Evolutionary conservation across 1,284 basidiomycete genomes (phyloP).

Genomic region (Prillingera fragicola): DNA sequence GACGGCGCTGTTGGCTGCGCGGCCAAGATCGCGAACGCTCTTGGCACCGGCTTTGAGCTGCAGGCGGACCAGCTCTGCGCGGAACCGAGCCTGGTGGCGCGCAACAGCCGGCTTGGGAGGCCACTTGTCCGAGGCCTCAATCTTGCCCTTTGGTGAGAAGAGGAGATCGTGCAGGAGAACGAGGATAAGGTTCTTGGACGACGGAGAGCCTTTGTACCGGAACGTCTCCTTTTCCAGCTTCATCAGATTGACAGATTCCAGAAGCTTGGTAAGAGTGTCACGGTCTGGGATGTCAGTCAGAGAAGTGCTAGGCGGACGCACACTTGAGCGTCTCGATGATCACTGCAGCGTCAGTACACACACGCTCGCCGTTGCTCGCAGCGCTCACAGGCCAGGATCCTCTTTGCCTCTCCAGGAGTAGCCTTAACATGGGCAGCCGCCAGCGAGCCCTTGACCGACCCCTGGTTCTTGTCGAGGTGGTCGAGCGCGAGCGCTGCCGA

Average conservation of each 20-base stretch:
- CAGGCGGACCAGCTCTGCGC: conserved; percentile 73
- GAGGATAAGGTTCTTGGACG: conserved; percentile 61
- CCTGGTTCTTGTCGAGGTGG: conserved; percentile 74
- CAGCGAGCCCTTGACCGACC: conserved; percentile 58
- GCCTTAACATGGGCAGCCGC: conserved; percentile 36
- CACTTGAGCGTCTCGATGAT: conserved; percentile 91
- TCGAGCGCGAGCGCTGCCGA: conserved; percentile 75
- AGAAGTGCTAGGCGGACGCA: conserved; percentile 45
- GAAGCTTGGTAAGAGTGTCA: conserved; percentile 50
- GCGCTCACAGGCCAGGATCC: conserved; percentile 48
- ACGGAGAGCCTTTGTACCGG: conserved; percentile 41
- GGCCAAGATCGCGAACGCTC: conserved; percentile 60
- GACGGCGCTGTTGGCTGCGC: conserved; percentile 25
- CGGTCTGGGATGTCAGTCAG: conserved; percentile 50
- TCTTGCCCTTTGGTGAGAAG: conserved; percentile 60
- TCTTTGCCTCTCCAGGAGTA: conserved; percentile 64
- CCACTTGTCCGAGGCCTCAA: conserved; percentile 75
- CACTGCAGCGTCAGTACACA: conserved; percentile 50
- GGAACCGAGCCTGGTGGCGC: conserved; percentile 79
- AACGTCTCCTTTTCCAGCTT: conserved; percentile 69
- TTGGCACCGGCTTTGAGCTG: conserved; percentile 72
- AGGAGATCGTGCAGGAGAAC: conserved; percentile 84
- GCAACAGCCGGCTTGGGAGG: conserved; percentile 75
- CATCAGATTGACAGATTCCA: conserved; percentile 64
- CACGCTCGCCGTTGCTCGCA: neutral